These are phyloP conservation scores for Penicillium oxalicum DNA, from an alignment of 2,329 filamentous ascomycete genomes.

Conservation along the genomic window DNA sequence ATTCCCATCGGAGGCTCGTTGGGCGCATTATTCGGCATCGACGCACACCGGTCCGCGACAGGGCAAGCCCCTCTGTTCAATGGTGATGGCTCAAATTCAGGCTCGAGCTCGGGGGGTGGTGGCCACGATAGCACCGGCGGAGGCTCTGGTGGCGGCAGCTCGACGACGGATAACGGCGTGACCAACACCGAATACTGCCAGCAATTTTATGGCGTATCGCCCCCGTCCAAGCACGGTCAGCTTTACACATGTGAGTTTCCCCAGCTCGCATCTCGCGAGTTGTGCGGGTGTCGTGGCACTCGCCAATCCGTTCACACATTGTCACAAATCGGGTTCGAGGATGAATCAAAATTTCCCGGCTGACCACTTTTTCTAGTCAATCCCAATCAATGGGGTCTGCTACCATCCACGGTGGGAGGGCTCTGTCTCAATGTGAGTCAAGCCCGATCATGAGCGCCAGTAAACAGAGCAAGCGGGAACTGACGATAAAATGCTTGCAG, in stretches of 20 bases:
- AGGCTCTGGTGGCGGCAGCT: conserved; percentile 5
- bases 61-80: conserved; percentile 45
- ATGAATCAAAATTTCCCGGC: background rate
- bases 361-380: conserved; percentile 39
- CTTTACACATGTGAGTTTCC: conserved; percentile 45
- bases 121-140: conserved; percentile 17
- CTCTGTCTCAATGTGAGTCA: conserved; percentile 51
- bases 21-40: conserved; percentile 47
- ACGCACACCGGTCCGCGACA: conserved; percentile 39
- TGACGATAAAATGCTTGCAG: conserved; percentile 22
- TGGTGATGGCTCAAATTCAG: conserved; percentile 18
- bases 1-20: conserved; percentile 48
- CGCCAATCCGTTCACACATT: too few species aligned
- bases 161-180: conserved; percentile 30
- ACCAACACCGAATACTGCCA: conserved; percentile 39
- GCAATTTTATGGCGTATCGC: conserved; percentile 43
- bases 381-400: conserved; percentile 52
- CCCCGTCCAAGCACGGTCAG: conserved; percentile 36
- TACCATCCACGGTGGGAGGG: conserved; percentile 31
- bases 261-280: background rate
- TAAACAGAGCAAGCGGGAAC: background rate
- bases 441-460: background rate
- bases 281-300: too few species aligned
- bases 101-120: conserved; percentile 4
- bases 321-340: too few species aligned